Percentiles rank a stretch among this genome's conserved stretches.
Evolutionary conservation across 148 eudicot species (phyloP).

Genomic region (Spergularia marina): DNA sequence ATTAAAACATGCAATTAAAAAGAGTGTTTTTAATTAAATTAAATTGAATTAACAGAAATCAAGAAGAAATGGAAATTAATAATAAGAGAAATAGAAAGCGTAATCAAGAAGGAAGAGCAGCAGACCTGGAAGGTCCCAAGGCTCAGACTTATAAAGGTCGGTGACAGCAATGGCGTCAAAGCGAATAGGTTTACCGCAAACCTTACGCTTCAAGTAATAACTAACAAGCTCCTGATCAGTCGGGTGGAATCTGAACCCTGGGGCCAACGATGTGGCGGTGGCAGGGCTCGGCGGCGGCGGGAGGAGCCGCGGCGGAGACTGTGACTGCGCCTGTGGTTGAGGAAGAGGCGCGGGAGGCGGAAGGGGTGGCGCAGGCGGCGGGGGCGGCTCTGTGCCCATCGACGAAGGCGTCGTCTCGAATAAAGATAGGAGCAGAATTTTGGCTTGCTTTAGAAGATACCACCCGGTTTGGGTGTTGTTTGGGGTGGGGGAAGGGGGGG

Average conservation of each 20-base stretch:
- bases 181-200: constrained; percentile 61
- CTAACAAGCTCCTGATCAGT: constrained; percentile 79
- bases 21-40: neutral
- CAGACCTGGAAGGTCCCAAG: constrained; percentile 73
- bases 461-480: neutral
- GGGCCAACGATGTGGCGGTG: constrained; percentile 65
- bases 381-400: constrained; percentile 42
- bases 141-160: constrained; percentile 81
- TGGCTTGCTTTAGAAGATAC: neutral
- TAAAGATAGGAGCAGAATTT: constrained; percentile 33
- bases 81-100: neutral
- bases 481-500: neutral
- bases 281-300: constrained; percentile 26
- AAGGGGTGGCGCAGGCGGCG: constrained; percentile 9
- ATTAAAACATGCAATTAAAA: neutral
- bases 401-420: constrained; percentile 26
- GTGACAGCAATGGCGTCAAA: constrained; percentile 74
- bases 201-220: constrained; percentile 65
- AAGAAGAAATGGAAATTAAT: neutral
- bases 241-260: constrained; percentile 79
- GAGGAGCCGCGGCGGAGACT: constrained; percentile 6
- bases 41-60: neutral
- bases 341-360: constrained; percentile 29
- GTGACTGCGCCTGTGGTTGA: constrained; percentile 2
- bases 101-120: neutral